Base-by-base conservation (phyloP, 192 early-diverging fungal genomes). In the Lobosporangium transversale region DNA sequence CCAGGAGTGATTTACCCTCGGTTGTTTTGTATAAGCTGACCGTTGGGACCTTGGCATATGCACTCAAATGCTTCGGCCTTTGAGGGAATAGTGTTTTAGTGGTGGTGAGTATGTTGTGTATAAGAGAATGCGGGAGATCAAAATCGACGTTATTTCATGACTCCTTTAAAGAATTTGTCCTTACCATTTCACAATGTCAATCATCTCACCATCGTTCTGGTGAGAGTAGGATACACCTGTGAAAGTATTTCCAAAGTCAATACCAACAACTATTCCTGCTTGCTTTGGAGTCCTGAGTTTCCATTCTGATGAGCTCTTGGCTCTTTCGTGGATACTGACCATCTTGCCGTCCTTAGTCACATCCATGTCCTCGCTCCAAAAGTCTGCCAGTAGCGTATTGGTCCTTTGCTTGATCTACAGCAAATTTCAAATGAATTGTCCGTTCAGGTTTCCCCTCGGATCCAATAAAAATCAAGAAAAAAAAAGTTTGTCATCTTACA, bases 171-270 rank as follows among this genome's bases (percentile, higher is more conserved):
- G 5, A 50, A 23, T 4, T 8, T 2, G 21, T 4, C 15, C 47
- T 36, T 71, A 58, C 69, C 69, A 71, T 33, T 71, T 71, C n/a
- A 71, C 69, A 26, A 71, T 26, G 29, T 71, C 69, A 58, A 71
- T 71, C 69, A 71, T 71, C 37, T 71, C 69, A 18, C 69, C 69
- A 17, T 63, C 61, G 54, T 45, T 58, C 45, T 58, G 69, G 30
- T 71, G 61, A 3, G 69, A 49, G 26, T 71, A 71, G 1, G 69
- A 71, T 3, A 71, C 54, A 17, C 29, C 69, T n/a, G 69, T 71
- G 17, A 52, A 71, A 0, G 69, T 71, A 40, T 71, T 71, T 31
- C 69, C 69, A 27, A 71, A 58, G 24, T 71, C 69, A 31, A 71
- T 71, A 2, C 69, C 69, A 18, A 71, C 61, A 0, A 71, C 69